Percentiles rank a stretch among this genome's conserved stretches.
Conservation (phyloP, 129 eudicot genomes). For the Flaveria trinervia region DNA sequence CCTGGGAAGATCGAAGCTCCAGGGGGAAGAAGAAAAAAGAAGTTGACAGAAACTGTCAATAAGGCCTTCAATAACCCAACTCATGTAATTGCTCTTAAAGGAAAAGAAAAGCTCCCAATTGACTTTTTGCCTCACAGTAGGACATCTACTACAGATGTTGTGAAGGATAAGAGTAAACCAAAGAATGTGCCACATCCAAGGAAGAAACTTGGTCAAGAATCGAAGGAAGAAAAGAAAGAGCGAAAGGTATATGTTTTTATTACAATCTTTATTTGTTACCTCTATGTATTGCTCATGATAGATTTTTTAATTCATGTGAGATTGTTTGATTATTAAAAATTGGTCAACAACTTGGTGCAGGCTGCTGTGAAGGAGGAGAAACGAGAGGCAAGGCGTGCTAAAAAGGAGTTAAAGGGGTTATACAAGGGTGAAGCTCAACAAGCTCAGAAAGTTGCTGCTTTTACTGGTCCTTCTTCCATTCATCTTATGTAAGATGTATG, state of each 20-base stretch:
- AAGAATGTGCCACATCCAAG: constrained; percentile 42
- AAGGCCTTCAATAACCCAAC: constrained; percentile 39
- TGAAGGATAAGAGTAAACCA: constrained; percentile 38
- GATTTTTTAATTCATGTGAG: no score
- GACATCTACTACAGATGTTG: constrained; percentile 40
- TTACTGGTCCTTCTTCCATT: constrained; percentile 86
- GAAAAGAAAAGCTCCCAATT: constrained; percentile 75
- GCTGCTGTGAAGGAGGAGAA: constrained; percentile 88
- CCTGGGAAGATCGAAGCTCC: constrained; percentile 92
- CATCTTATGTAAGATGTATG: constrained; percentile 68
- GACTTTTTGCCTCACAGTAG: constrained; percentile 66
- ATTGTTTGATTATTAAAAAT: not conserved
- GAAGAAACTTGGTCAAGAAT: constrained; percentile 70
- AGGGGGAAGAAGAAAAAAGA: constrained; percentile 59
- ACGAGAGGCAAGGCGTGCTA: constrained; percentile 78
- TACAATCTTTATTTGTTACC: not conserved
- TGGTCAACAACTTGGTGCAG: constrained; percentile 32
- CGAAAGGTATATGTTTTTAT: constrained; percentile 61
- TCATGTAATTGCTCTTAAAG: constrained; percentile 66
- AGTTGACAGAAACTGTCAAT: constrained; percentile 53
- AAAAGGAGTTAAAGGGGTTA: constrained; percentile 77
- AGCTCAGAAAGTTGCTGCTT: constrained; percentile 93
- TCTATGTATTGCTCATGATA: not conserved
- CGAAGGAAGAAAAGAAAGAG: constrained; percentile 96
- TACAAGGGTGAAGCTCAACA: constrained; percentile 72